These are phyloP conservation scores for Cubamyces lactineus DNA, from an alignment of 768 basidiomycete genomes.

Conservation along the genomic window DNA sequence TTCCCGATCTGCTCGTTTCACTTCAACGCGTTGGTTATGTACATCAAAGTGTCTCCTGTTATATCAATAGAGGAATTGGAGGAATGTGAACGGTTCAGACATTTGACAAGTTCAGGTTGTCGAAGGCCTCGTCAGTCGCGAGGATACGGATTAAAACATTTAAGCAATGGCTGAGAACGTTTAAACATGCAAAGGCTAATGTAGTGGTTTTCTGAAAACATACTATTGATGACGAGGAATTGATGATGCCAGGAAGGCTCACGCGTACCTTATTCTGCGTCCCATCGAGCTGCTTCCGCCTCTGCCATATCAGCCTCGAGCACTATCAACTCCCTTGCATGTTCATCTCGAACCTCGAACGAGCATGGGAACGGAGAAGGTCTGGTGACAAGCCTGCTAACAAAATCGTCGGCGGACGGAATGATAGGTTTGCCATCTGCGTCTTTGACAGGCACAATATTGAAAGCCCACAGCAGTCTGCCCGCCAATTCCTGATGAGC, in stretches of 20 bases:
- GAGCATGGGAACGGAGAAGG: slow-evolving; percentile 11
- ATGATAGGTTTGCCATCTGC: slow-evolving; percentile 1
- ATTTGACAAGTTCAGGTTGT: too few relatives aligned
- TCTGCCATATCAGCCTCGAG: slow-evolving; percentile 6
- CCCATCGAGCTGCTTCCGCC: slow-evolving; percentile 10
- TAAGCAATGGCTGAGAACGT: too few relatives aligned
- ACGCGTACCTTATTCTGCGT: background rate
- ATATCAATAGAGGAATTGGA: too few relatives aligned
- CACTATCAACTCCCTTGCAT: slow-evolving; percentile 1
- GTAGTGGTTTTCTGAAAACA: too few relatives aligned
- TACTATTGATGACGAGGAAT: background rate
- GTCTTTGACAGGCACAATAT: slow-evolving; percentile 10
- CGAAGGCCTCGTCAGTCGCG: too few relatives aligned
- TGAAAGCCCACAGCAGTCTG: slow-evolving; percentile 28
- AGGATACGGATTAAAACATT: too few relatives aligned
- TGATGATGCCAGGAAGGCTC: background rate
- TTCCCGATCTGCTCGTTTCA: background rate
- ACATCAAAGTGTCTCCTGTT: too few relatives aligned
- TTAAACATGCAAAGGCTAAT: too few relatives aligned
- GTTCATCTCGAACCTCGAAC: slow-evolving; percentile 1
- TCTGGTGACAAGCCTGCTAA: slow-evolving; percentile 6
- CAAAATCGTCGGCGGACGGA: slow-evolving; percentile 6
- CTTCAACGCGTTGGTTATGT: background rate
- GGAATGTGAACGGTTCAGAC: too few relatives aligned
- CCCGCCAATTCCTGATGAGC: background rate